Base-by-base conservation (phyloP, 345 rosid species). In the Anacardium occidentale region DNA sequence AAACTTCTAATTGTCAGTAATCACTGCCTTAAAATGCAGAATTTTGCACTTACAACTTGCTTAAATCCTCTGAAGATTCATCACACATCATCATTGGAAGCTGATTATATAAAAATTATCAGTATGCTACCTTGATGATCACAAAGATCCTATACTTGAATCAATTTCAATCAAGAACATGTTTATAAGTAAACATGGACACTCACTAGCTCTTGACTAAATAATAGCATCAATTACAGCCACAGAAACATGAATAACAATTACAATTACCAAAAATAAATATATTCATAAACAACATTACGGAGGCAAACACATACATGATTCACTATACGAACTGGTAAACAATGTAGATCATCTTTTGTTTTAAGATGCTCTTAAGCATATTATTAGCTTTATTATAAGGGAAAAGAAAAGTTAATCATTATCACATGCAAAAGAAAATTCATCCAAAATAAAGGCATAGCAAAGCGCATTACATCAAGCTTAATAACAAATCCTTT, bases 11-110 rank as follows among this genome's bases (percentile, higher is more conserved):
- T 10, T 64, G 64, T 74, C 68, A 25, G 59, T 48, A n/a, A n/a
- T 66, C 50, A 69, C 45, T 70, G 57, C 48, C 63, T 61, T 62
- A 68, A 67, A 72, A 73, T 48, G 82, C 62, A 57, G 81, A 77
- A 45, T 73, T 70, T 65, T 73, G 71, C 66, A 78, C 74, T 73
- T 62, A 69, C 80, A 83, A 82, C 80, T 78, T 67, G 86, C 90
- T 83, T 76, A 76, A 80, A 72, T 82, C 87, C 81, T 84, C 90
- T 54, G 87, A 85, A 62, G 73, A 86, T 76, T 82, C 88, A 85
- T 89, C 91, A 89, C 97, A 89, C 93, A 85, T 89, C 97, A 85
- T 89, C 94, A 83, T 86, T 91, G 93, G 91, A 88, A 91, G 93
- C 91, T 89, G 91, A 83, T 84, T 78, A 76, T 85, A 85, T 72